These are phyloP conservation scores for Botrytis tulipae DNA, from an alignment of 2,329 filamentous ascomycete species.

Conservation along the genomic window DNA sequence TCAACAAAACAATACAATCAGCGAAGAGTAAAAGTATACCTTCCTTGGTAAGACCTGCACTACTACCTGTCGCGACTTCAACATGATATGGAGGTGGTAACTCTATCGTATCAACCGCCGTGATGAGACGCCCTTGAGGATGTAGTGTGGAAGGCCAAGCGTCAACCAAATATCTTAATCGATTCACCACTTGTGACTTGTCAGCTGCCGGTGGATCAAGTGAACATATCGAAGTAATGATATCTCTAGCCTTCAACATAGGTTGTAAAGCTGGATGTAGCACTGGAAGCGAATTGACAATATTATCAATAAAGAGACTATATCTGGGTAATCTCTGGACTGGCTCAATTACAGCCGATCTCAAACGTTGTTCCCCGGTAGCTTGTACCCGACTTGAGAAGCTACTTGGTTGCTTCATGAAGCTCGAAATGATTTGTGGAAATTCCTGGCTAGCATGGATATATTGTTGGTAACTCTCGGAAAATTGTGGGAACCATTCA, in stretches of 20 bases:
- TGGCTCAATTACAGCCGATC: slow-evolving; percentile 91
- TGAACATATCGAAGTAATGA: slow-evolving; percentile 94
- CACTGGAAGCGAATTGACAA: slow-evolving; percentile 79
- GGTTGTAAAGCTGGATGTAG: slow-evolving; percentile 79
- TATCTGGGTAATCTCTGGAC: slow-evolving; percentile 93
- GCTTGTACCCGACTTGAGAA: slow-evolving; percentile 78
- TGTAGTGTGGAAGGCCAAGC: slow-evolving; percentile 72
- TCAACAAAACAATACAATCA: slow-evolving; percentile 74
- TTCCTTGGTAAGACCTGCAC: slow-evolving; percentile 43
- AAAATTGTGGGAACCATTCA: slow-evolving; percentile 92
- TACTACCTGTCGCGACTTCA: slow-evolving; percentile 9
- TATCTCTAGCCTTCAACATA: slow-evolving; percentile 85
- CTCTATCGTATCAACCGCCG: slow-evolving; percentile 77
- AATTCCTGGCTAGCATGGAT: slow-evolving; percentile 88
- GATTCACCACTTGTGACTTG: slow-evolving; percentile 70
- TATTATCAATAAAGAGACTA: slow-evolving; percentile 94
- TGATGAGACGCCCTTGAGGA: slow-evolving; percentile 74
- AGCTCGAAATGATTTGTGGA: slow-evolving; percentile 73
- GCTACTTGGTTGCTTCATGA: slow-evolving; percentile 77
- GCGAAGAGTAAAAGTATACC: slow-evolving; percentile 83
- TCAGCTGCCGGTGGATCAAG: slow-evolving; percentile 73
- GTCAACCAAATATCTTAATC: slow-evolving; percentile 73
- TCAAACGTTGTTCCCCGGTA: slow-evolving; percentile 84
- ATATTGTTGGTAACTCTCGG: slow-evolving; percentile 88
- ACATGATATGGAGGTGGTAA: slow-evolving; percentile 67